phyloP scores from a whole-genome alignment of 2,329 filamentous ascomycete species.

The Nemania serpens region DNA sequence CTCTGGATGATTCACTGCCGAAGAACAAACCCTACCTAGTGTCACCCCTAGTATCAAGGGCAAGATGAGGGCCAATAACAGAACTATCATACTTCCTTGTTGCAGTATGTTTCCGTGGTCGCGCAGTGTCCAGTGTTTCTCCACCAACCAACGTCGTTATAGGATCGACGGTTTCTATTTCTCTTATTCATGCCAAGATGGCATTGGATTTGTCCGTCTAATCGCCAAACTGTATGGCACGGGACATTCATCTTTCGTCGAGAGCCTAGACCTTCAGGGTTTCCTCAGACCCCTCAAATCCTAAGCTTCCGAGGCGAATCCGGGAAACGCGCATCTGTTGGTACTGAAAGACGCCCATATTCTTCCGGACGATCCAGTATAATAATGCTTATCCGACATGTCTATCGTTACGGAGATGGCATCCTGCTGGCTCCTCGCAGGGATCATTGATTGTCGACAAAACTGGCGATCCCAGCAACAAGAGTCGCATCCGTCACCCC shows the following conservation, averaged over 20 bases:
- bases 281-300: slow-evolving; percentile 13
- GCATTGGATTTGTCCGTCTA: slow-evolving; percentile 24
- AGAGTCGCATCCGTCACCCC: neutral
- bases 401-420: neutral
- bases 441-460: neutral
- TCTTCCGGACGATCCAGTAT: neutral
- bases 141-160: slow-evolving; percentile 24
- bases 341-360: neutral
- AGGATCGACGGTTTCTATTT: neutral
- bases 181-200: slow-evolving; percentile 13
- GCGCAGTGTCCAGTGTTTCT: slow-evolving; percentile 15
- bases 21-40: neutral
- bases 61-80: no score
- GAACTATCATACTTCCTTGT: neutral
- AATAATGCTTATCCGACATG: slow-evolving; percentile 1
- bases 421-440: neutral
- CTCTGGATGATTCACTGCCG: neutral
- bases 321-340: slow-evolving; percentile 8
- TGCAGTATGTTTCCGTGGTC: neutral
- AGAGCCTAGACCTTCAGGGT: neutral
- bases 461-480: neutral
- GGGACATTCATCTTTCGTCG: neutral
- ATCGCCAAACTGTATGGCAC: neutral
- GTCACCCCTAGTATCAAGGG: no score
- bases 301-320: slow-evolving; percentile 21